These are phyloP conservation scores for Cucurbita ficifolia DNA, from an alignment of 306 rosid genomes.

Conservation along the genomic window DNA sequence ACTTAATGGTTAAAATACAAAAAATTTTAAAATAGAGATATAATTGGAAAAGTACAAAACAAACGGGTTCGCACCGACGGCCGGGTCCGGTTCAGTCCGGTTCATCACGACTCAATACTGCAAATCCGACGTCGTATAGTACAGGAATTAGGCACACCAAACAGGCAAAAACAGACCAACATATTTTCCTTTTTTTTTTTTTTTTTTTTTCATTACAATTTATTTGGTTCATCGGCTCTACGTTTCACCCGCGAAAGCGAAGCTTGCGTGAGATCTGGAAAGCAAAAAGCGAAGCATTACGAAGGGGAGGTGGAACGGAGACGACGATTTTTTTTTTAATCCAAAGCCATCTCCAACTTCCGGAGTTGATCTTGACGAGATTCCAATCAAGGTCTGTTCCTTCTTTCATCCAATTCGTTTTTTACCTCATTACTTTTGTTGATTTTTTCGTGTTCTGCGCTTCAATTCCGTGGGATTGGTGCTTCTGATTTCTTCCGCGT, in stretches of 20 bases:
- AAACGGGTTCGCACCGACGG: neutral
- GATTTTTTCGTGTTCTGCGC: too few relatives aligned
- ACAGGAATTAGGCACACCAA: neutral
- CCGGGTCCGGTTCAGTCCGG: neutral
- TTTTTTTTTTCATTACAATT: neutral
- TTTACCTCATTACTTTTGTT: neutral
- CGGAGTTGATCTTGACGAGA: conserved; percentile 2
- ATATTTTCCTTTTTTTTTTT: neutral
- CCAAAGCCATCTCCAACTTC: neutral
- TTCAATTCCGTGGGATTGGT: neutral
- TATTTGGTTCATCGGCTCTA: neutral
- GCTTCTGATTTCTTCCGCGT: neutral
- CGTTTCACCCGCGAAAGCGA: conserved; percentile 6
- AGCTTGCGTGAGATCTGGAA: conserved; percentile 31
- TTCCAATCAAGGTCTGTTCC: conserved; percentile 24
- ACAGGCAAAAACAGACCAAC: neutral
- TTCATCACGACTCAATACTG: neutral
- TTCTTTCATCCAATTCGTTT: neutral
- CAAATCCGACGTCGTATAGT: neutral
- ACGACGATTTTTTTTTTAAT: neutral
- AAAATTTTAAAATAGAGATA: too few relatives aligned
- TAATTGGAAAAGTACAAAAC: too few relatives aligned
- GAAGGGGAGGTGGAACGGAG: neutral
- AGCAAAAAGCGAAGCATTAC: neutral
- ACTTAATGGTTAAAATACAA: too few relatives aligned